Evolutionary conservation across 2,329 filamentous ascomycete species (phyloP).

Genomic region (Diaporthe amygdali): DNA sequence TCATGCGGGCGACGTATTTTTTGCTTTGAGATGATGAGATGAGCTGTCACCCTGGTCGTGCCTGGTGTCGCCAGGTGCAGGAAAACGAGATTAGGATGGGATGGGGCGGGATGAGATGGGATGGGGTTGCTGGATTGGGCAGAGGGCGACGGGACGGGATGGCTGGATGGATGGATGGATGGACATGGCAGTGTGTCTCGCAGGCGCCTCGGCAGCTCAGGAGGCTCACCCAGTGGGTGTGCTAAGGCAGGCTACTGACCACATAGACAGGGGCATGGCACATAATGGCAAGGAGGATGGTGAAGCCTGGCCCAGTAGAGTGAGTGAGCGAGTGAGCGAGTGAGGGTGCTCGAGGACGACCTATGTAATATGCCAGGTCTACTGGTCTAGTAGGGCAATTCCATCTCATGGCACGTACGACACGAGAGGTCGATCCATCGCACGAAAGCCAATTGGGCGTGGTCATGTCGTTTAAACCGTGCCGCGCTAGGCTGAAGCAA

Average conservation of each 20-base stretch:
- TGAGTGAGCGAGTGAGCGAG: not conserved
- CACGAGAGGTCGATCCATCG: constrained; percentile 19
- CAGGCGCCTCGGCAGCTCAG: not conserved
- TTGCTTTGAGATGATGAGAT: constrained; percentile 16
- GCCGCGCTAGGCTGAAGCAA: constrained; percentile 25
- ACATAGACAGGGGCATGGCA: not conserved
- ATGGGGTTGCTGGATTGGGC: not conserved
- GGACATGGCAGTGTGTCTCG: not conserved
- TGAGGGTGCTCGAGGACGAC: not conserved
- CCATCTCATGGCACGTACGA: constrained; percentile 4
- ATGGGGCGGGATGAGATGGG: not conserved
- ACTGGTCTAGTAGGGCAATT: not conserved
- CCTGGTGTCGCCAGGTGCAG: constrained; percentile 1
- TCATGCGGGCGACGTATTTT: not conserved
- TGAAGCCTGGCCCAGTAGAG: not conserved
- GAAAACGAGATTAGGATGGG: constrained; percentile 6
- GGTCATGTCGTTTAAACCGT: constrained; percentile 10
- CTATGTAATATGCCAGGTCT: not conserved
- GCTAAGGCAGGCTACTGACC: not conserved
- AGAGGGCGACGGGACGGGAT: not conserved
- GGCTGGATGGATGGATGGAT: not conserved
- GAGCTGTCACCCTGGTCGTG: constrained; percentile 7
- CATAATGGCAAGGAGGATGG: not conserved
- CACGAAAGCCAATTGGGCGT: constrained; percentile 19
- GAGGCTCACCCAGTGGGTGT: not conserved